Evolutionary conservation across 352 stramenopile genomes (phyloP).

Genomic region (Phytophthora vignae): DNA sequence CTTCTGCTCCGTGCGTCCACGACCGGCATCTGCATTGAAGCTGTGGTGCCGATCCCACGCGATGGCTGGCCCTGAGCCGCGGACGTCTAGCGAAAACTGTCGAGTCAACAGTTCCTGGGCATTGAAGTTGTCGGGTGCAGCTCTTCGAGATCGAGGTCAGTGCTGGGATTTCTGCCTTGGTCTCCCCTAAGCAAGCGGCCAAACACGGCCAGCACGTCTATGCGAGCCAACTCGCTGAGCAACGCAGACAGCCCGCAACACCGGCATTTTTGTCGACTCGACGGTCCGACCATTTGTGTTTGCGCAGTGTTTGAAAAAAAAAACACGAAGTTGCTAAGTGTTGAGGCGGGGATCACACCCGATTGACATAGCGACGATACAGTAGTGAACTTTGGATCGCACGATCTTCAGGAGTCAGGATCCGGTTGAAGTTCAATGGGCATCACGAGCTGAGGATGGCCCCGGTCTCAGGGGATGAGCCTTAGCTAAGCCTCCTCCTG

Average conservation of each 20-base stretch:
- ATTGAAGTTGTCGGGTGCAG: constrained; percentile 21
- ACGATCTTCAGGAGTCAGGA: constrained; percentile 6
- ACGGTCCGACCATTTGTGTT: constrained; percentile 13
- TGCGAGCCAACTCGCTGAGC: constrained; percentile 21
- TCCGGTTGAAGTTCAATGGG: constrained; percentile 17
- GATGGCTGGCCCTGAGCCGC: background rate
- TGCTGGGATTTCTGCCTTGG: constrained; percentile 18
- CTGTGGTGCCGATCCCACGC: background rate
- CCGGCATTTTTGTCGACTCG: constrained; percentile 28
- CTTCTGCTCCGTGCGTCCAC: background rate
- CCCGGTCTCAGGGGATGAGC: background rate
- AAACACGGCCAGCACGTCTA: background rate
- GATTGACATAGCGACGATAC: background rate
- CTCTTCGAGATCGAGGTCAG: constrained; percentile 16
- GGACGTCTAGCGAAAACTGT: constrained; percentile 30
- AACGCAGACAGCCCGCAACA: constrained; percentile 19
- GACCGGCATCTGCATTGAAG: constrained; percentile 22
- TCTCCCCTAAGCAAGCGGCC: constrained; percentile 10
- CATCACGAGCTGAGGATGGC: constrained; percentile 6
- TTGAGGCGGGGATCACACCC: background rate
- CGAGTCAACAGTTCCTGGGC: constrained; percentile 25
- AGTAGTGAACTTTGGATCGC: background rate
- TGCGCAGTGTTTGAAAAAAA: background rate
- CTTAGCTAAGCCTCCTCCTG: background rate
- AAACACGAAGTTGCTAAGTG: background rate